Percentiles rank a stretch among this genome's conserved stretches.
Conservation (phyloP, 2,329 filamentous ascomycete genomes). For the Ceratocystis albifundus region DNA sequence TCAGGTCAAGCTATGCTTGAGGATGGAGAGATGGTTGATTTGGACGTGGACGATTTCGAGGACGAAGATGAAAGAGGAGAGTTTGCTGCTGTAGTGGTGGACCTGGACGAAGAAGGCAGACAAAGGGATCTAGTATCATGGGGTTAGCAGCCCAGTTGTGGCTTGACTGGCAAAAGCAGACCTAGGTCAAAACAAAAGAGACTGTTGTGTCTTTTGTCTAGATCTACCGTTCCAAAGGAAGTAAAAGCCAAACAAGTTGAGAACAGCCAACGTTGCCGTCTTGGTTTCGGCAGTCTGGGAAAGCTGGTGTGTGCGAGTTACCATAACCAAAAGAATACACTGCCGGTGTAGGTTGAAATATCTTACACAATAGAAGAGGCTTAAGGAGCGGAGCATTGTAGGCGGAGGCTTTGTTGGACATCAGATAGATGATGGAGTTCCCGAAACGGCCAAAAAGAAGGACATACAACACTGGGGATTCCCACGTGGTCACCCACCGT, state of each 20-base stretch:
- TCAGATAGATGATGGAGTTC: background rate
- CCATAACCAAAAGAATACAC: background rate
- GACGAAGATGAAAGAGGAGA: slow-evolving; percentile 45
- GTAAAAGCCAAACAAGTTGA: background rate
- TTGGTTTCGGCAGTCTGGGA: background rate
- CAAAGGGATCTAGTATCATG: slow-evolving; percentile 43
- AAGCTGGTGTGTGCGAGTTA: background rate
- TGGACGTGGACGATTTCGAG: slow-evolving; percentile 40
- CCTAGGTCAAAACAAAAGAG: background rate
- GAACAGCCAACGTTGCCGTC: background rate
- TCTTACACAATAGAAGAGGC: no score
- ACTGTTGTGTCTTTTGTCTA: background rate
- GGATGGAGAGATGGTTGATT: slow-evolving; percentile 40
- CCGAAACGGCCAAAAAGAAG: background rate
- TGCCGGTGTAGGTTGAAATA: no score
- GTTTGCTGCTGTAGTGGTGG: slow-evolving; percentile 42
- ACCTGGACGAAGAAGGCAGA: slow-evolving; percentile 41
- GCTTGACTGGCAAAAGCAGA: background rate
- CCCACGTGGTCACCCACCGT: background rate
- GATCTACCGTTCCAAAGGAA: background rate
- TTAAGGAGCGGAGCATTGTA: background rate
- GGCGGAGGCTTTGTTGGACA: background rate
- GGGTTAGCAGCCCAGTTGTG: slow-evolving; percentile 25
- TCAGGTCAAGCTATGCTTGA: slow-evolving; percentile 41
- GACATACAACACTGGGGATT: slow-evolving; percentile 1